Evolutionary conservation across 2,329 filamentous ascomycete genomes (phyloP).

Genomic region (Xylariaceae sp.): DNA sequence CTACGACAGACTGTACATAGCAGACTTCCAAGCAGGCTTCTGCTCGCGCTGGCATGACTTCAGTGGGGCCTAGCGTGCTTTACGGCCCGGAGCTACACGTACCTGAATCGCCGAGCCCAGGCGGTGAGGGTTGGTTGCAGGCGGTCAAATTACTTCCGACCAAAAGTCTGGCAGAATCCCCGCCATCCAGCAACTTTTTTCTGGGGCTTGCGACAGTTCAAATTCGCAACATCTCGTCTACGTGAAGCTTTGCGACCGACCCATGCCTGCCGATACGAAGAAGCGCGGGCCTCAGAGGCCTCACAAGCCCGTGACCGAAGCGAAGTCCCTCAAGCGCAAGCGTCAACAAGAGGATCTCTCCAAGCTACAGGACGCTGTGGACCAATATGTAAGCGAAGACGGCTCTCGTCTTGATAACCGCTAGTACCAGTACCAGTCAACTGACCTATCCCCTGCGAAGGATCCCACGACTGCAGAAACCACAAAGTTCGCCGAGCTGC

Average conservation of each 20-base stretch:
- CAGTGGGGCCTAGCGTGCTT: too few relatives aligned
- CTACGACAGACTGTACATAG: too few relatives aligned
- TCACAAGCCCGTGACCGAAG: slow-evolving; percentile 26
- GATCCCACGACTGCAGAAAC: slow-evolving; percentile 58
- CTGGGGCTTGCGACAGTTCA: neutral
- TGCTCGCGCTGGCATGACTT: too few relatives aligned
- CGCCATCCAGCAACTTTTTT: slow-evolving; percentile 13
- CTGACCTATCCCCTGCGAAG: slow-evolving; percentile 34
- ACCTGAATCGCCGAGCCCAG: neutral
- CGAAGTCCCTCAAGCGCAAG: slow-evolving; percentile 41
- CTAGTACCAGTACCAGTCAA: neutral
- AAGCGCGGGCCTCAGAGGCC: slow-evolving; percentile 26
- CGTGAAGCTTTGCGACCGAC: neutral
- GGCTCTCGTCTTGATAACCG: too few relatives aligned
- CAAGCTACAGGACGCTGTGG: slow-evolving; percentile 38
- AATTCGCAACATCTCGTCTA: neutral
- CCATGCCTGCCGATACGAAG: slow-evolving; percentile 24
- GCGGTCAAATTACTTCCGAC: slow-evolving; percentile 21
- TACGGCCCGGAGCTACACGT: neutral
- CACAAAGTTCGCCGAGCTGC: slow-evolving; percentile 77
- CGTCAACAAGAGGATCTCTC: slow-evolving; percentile 40
- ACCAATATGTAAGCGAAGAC: slow-evolving; percentile 38
- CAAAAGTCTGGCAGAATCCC: slow-evolving; percentile 25
- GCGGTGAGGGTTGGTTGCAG: slow-evolving; percentile 13
- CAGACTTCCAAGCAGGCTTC: too few relatives aligned